Percentiles rank a stretch among this genome's conserved stretches.
These are phyloP conservation scores for Chamaecyparis obtusa DNA, from an alignment of 75 land plant species.

Conservation along the genomic window DNA sequence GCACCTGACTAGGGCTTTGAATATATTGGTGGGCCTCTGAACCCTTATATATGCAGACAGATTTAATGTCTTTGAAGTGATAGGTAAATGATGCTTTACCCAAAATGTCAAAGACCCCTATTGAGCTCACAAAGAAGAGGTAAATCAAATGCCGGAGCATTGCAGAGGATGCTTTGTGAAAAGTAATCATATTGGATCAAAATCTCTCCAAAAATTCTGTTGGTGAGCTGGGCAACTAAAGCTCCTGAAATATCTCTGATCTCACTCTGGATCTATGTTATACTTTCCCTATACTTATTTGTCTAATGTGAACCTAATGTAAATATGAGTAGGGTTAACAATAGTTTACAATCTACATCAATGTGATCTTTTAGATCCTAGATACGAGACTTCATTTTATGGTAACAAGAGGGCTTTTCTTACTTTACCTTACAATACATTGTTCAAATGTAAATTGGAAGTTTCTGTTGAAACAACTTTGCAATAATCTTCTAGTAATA, in stretches of 20 bases:
- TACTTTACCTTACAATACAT: neutral
- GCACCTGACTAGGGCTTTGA: neutral
- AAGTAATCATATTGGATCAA: neutral
- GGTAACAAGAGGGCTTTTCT: neutral
- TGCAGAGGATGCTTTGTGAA: neutral
- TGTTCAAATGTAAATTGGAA: too few relatives aligned
- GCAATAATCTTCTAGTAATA: too few relatives aligned
- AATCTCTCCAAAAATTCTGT: neutral
- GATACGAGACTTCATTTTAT: neutral
- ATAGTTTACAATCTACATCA: neutral
- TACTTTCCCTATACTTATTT: neutral
- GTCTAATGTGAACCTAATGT: neutral
- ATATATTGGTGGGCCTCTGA: neutral
- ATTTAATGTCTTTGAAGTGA: neutral
- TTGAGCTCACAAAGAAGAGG: neutral
- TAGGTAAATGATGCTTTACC: neutral
- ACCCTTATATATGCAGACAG: neutral
- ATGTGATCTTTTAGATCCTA: neutral
- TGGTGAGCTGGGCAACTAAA: neutral
- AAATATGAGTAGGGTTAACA: neutral
- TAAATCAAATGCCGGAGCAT: neutral
- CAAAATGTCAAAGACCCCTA: neutral
- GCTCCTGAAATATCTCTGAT: neutral
- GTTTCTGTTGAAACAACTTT: too few relatives aligned
- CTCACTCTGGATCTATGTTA: neutral